A percentile compares a stretch with the other conserved stretches of the same genome.
phyloP scores from a whole-genome alignment of 2,329 filamentous ascomycete genomes.

The Penicillium freii region DNA sequence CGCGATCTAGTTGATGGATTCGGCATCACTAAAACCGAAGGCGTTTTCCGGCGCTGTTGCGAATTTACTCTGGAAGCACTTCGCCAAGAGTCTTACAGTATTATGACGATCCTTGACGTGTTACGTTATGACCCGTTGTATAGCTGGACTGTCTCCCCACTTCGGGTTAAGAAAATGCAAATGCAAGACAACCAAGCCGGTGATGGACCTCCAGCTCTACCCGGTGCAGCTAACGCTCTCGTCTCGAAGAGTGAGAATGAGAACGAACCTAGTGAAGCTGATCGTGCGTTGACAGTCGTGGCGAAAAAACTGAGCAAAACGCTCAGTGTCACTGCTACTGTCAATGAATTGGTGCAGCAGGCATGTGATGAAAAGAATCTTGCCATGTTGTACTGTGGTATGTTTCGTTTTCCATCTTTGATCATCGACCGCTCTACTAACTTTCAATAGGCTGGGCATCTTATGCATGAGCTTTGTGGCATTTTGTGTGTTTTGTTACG shows the following conservation, averaged over 20 bases:
- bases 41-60: constrained; percentile 95
- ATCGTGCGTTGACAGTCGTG: constrained; percentile 86
- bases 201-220: constrained; percentile 38
- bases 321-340: constrained; percentile 88
- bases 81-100: constrained; percentile 91
- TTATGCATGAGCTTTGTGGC: not conserved
- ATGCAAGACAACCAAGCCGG: constrained; percentile 59
- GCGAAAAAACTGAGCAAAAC: constrained; percentile 95
- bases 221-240: constrained; percentile 33
- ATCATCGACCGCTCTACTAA: not conserved
- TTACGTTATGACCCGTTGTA: constrained; percentile 97
- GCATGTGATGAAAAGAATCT: constrained; percentile 90
- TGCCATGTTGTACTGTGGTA: constrained; percentile 78
- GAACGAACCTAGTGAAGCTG: constrained; percentile 73
- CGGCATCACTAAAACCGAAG: constrained; percentile 92
- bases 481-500: not conserved
- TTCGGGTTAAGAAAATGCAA: constrained; percentile 66
- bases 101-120: constrained; percentile 98
- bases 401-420: not conserved
- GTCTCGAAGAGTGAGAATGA: constrained; percentile 40
- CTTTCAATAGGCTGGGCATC: constrained; percentile 1
- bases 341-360: constrained; percentile 95
- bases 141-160: constrained; percentile 83
- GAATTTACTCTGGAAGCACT: constrained; percentile 95
- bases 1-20: constrained; percentile 95